Evolutionary conservation across 257 asterid species (phyloP).

Genomic region (Coffea canephora): DNA sequence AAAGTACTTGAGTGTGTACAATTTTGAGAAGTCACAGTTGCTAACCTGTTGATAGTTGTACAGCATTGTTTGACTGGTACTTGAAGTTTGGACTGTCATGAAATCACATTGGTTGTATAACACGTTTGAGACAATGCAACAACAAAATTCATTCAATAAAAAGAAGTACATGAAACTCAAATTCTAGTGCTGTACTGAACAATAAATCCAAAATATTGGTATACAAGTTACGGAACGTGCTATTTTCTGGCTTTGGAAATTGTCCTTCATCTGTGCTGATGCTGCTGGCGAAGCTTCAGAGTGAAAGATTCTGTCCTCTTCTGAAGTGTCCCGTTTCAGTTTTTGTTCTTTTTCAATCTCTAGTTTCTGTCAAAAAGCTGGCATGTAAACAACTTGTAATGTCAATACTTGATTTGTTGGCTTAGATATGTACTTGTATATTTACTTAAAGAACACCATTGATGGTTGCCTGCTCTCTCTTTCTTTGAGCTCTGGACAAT

Average conservation of each 20-base stretch:
- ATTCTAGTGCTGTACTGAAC: not conserved
- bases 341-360: not conserved
- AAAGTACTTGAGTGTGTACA: too few species aligned
- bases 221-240: not conserved
- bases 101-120: not conserved
- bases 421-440: not conserved
- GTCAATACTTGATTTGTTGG: not conserved
- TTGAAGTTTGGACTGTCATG: not conserved
- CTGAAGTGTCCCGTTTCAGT: not conserved
- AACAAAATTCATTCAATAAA: not conserved
- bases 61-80: not conserved
- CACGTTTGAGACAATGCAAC: not conserved
- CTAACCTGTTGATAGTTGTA: not conserved
- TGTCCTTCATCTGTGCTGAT: not conserved
- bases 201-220: not conserved
- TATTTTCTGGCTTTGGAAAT: not conserved
- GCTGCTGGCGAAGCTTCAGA: conserved; percentile 13
- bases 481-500: not conserved
- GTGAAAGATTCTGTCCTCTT: not conserved
- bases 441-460: not conserved
- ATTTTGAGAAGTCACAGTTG: not conserved
- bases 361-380: conserved; percentile 5
- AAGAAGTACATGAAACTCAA: not conserved
- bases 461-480: not conserved
- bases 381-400: not conserved